Evolutionary conservation across 2,329 filamentous ascomycete genomes (phyloP).

Genomic region (Ciborinia camelliae): DNA sequence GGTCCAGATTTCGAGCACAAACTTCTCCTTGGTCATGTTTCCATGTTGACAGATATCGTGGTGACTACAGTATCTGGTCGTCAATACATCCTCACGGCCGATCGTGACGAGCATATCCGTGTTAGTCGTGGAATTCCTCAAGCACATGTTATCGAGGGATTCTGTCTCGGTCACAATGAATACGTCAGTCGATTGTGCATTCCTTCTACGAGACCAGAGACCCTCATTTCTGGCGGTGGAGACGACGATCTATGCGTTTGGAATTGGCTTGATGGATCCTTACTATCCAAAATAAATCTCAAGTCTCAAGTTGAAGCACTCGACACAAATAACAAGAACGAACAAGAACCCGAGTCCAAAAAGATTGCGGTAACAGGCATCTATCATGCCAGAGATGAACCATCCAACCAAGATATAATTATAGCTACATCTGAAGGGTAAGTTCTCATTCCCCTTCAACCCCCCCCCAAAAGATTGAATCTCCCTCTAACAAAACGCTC

Average conservation of each 20-base stretch:
- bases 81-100: constrained; percentile 62
- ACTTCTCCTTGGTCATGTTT: constrained; percentile 87
- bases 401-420: constrained; percentile 42
- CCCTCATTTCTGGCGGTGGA: constrained; percentile 82
- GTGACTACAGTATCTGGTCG: constrained; percentile 52
- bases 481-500: constrained; percentile 21
- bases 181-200: constrained; percentile 79
- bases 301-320: constrained; percentile 43
- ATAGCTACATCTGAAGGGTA: constrained; percentile 59
- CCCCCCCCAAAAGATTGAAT: neutral
- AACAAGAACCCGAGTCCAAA: constrained; percentile 21
- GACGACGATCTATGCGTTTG: constrained; percentile 76
- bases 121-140: constrained; percentile 79
- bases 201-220: constrained; percentile 50
- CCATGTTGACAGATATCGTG: constrained; percentile 78
- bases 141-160: constrained; percentile 81
- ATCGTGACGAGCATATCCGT: constrained; percentile 81
- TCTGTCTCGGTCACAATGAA: constrained; percentile 82
- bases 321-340: neutral
- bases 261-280: constrained; percentile 60
- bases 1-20: constrained; percentile 65
- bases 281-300: constrained; percentile 55
- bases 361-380: constrained; percentile 41
- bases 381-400: constrained; percentile 32
- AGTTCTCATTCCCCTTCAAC: constrained; percentile 30